phyloP scores from a whole-genome alignment of 768 basidiomycete genomes.

The Amylocystis lapponica region DNA sequence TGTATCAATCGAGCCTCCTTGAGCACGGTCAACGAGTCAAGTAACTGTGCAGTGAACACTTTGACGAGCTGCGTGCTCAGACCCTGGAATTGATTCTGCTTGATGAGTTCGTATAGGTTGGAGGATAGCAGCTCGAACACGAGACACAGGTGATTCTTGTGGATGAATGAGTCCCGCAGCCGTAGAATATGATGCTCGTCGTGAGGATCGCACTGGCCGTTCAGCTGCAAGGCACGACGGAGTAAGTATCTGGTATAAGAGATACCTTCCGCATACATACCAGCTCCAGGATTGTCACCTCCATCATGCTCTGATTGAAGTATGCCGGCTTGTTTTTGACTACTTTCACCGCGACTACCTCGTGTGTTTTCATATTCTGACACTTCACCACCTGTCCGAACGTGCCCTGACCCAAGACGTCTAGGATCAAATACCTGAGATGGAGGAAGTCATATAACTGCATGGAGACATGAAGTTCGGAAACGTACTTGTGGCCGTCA shows the following conservation, averaged over 20 bases:
- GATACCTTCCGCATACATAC: slow-evolving; percentile 41
- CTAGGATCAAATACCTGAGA: slow-evolving; percentile 88
- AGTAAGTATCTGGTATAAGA: neutral
- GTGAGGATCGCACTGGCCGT: slow-evolving; percentile 87
- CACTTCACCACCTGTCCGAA: slow-evolving; percentile 99
- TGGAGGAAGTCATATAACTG: slow-evolving; percentile 33
- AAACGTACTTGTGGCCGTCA: slow-evolving; percentile 86
- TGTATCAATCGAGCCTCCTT: slow-evolving; percentile 96
- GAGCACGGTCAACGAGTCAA: slow-evolving; percentile 87
- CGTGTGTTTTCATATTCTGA: slow-evolving; percentile 99
- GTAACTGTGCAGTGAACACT: slow-evolving; percentile 93
- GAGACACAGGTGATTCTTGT: slow-evolving; percentile 92
- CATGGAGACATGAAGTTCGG: slow-evolving; percentile 1
- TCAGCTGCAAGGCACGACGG: slow-evolving; percentile 51
- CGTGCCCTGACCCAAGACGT: slow-evolving; percentile 97
- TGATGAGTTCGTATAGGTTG: slow-evolving; percentile 98
- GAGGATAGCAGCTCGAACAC: slow-evolving; percentile 97
- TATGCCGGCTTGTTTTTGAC: slow-evolving; percentile 99
- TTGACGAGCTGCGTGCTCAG: slow-evolving; percentile 95
- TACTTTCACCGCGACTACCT: slow-evolving; percentile 98
- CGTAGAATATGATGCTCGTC: slow-evolving; percentile 97
- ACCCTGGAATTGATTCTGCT: slow-evolving; percentile 99
- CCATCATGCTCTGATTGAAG: slow-evolving; percentile 99
- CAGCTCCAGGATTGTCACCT: slow-evolving; percentile 95
- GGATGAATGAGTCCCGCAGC: slow-evolving; percentile 93